Evolutionary conservation across 192 early-diverging fungal genomes (phyloP), one percentile per base, ranked within the genome.

Genomic region (Backusella circina): DNA sequence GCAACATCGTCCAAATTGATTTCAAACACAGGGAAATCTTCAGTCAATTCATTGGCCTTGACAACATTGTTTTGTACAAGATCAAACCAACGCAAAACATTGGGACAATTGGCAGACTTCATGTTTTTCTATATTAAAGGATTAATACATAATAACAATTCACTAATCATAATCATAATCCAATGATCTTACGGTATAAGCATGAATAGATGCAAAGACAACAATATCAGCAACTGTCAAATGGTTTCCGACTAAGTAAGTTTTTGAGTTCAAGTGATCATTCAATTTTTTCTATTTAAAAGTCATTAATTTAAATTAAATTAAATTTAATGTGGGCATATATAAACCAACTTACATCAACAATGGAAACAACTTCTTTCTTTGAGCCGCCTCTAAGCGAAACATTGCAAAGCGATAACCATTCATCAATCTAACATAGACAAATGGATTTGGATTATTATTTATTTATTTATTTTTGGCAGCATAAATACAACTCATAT

Each of bases 31-130:
- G 74, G 39, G 38, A 79, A 82, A 72, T 88, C 87, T 68, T 87
- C 84, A 16, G 81, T 77, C 64, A 76, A 72, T 36, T 76, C 77
- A 18, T 81, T 79, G 39, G 70, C 77, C 28, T 81, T 79, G 39
- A 87, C 79, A 57, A 89, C 79, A 16, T 87, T 82, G 70, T 95
- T 84, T 83, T 95, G 93, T 72, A 95, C 85, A 65, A 95, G 80
- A 84, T 94, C 92, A 70, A 93, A 92, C 91, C 93, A 95, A 35
- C 93, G 86, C 61, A 88, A 85, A 50, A 94, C 84, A 83, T 91
- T 84, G 76, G 83, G 81, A 36, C 84, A 80, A 61, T 80, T 86
- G 72, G 88, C 69, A 15, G 65, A 65, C 74, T 77, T 74, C 33
- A 73, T 76, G 39, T 68, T 75, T 67, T 72, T 41, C 37, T 67